Evolutionary conservation across 2,329 filamentous ascomycete species (phyloP), one percentile per base, ranked within the genome.

Genomic region (Chlorencoelia australis): DNA sequence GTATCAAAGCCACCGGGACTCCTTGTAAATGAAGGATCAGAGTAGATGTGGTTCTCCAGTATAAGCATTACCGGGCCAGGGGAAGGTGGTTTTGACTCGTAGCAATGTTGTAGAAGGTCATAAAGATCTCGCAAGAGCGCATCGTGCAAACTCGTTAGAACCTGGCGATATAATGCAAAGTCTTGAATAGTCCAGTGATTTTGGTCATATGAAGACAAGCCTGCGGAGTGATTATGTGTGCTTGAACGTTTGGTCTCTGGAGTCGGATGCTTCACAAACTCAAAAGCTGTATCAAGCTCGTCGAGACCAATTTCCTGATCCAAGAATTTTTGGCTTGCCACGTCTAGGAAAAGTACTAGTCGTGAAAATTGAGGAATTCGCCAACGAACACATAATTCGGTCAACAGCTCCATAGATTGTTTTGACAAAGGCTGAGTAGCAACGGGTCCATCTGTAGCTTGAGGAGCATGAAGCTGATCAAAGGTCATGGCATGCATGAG

Each of bases 341-440:
- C 82, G 61, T 96, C 91, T 22, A 96, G 63, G 50, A 94, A 79
- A 5, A 89, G 62, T 5, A 94, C 76, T 34, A 86, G 69, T 29
- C 87, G 75, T 3, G 86, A 85, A 52, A 79, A 86, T 46, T 81
- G 78, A 2, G 89, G 87, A 43, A 98, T 71, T 33, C 91, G 79
- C 91, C 91, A 98, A 51, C 88, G 77, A 44, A 86, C 66, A 41
- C 81, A 84, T 39, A 95, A 70, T 58, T 96, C 89, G 42, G 81
- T 82, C 44, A 98, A 62, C 30, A 98, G 65, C 38, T 95, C 87
- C 32, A 76, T 71, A 2, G 86, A 91, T 43, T 82, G 75, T 50
- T 80, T 84, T 1, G 86, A 91, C n/a, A 82, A 60, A 10, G 72
- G 69, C 16, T 63, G 29, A 14, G 37, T 35, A 10, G 40, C 33